Percentiles rank a stretch among this genome's conserved stretches.
Evolutionary conservation across 1,284 basidiomycete genomes (phyloP).

Genomic region (Ceratorhiza oryzae-sativae): DNA sequence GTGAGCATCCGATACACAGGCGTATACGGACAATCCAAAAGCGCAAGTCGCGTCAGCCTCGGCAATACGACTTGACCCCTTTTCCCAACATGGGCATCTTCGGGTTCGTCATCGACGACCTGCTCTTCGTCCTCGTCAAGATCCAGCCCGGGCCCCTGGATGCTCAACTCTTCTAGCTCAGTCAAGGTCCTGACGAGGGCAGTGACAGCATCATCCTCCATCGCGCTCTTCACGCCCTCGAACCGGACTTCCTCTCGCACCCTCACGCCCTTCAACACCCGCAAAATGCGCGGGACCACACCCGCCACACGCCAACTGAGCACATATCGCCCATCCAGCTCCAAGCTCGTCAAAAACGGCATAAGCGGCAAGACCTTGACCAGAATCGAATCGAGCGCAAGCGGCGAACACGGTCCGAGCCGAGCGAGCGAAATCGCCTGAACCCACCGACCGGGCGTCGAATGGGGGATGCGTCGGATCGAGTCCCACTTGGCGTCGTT

Average conservation of each 20-base stretch:
- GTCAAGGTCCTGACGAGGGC: constrained; percentile 63
- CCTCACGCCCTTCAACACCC: constrained; percentile 61
- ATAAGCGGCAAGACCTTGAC: constrained; percentile 70
- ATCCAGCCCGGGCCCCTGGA: constrained; percentile 63
- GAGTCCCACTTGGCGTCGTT: constrained; percentile 85
- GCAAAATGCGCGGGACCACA: constrained; percentile 62
- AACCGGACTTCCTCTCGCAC: constrained; percentile 37
- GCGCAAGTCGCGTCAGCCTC: constrained; percentile 66
- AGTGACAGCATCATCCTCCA: constrained; percentile 51
- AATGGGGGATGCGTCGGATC: constrained; percentile 81
- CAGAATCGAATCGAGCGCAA: constrained; percentile 65
- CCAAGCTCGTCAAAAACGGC: constrained; percentile 69
- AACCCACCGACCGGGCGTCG: constrained; percentile 84
- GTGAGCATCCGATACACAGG: constrained; percentile 68
- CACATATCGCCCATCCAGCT: constrained; percentile 66
- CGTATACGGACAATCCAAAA: constrained; percentile 72
- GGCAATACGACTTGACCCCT: constrained; percentile 55
- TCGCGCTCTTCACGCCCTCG: constrained; percentile 51
- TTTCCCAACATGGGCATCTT: constrained; percentile 28
- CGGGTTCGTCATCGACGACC: constrained; percentile 46
- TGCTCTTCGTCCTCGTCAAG: constrained; percentile 57
- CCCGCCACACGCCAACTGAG: constrained; percentile 66
- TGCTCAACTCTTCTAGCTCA: constrained; percentile 70
- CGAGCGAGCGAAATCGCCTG: constrained; percentile 72
- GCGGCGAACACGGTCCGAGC: constrained; percentile 56